A percentile compares a stretch with the other conserved stretches of the same genome.
Evolutionary conservation across 2,329 filamentous ascomycete species (phyloP).

Genomic region (Aspergillus fischeri): DNA sequence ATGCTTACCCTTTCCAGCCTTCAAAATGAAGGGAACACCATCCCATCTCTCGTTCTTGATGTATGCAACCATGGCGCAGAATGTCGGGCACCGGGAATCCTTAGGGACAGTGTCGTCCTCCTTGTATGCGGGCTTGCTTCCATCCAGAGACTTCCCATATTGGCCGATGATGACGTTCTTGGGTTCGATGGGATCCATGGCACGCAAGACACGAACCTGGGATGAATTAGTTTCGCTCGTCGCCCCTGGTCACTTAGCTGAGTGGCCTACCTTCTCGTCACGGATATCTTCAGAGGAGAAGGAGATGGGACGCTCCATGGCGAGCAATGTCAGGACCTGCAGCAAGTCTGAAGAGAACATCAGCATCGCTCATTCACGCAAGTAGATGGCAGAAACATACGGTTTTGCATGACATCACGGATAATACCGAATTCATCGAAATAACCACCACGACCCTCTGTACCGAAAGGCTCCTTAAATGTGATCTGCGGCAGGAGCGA

Average conservation of each 20-base stretch:
- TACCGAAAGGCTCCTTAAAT: slow-evolving; percentile 99
- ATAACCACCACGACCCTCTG: slow-evolving; percentile 94
- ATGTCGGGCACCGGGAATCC: slow-evolving; percentile 95
- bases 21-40: slow-evolving; percentile 97
- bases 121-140: slow-evolving; percentile 95
- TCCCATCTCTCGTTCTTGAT: slow-evolving; percentile 99
- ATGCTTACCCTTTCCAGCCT: slow-evolving; percentile 75
- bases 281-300: slow-evolving; percentile 98
- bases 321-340: slow-evolving; percentile 90
- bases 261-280: slow-evolving; percentile 70
- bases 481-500: slow-evolving; percentile 59
- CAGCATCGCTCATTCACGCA: slow-evolving; percentile 8
- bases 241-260: not conserved
- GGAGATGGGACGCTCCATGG: slow-evolving; percentile 97
- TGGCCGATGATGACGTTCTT: slow-evolving; percentile 99
- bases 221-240: slow-evolving; percentile 1
- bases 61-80: slow-evolving; percentile 94
- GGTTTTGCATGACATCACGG: slow-evolving; percentile 99
- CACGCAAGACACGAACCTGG: slow-evolving; percentile 79
- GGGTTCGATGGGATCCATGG: slow-evolving; percentile 90
- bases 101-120: slow-evolving; percentile 98
- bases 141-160: slow-evolving; percentile 93
- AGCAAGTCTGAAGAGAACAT: slow-evolving; percentile 62
- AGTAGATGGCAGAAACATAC: slow-evolving; percentile 37
- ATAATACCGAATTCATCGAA: slow-evolving; percentile 99